These are phyloP conservation scores for Petunia hybrid DNA, from an alignment of 305 asterid genomes.

Conservation along the genomic window DNA sequence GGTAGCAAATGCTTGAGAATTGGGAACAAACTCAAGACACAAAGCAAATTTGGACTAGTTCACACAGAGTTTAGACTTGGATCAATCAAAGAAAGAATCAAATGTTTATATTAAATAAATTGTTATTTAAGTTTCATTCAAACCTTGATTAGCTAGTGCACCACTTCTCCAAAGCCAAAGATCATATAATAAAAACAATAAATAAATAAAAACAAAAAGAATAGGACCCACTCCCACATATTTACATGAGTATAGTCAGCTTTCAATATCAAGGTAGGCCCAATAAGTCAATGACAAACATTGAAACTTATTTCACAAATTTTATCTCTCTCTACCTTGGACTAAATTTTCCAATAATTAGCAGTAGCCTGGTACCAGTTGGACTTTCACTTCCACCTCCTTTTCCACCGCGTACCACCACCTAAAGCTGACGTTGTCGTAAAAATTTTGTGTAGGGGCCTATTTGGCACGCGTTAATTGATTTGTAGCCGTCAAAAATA, in stretches of 20 bases:
- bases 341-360: conserved; percentile 55
- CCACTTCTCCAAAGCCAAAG: conserved; percentile 29
- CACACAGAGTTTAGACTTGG: not conserved
- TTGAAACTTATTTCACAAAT: conserved; percentile 61
- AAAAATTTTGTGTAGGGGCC: too few species aligned
- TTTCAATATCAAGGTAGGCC: conserved; percentile 42
- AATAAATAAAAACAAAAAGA: not conserved
- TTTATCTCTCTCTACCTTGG: conserved; percentile 27
- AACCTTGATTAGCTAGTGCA: not conserved
- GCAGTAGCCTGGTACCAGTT: conserved; percentile 50
- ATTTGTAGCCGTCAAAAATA: too few species aligned
- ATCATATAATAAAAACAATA: not conserved
- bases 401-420: not conserved
- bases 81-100: conserved; percentile 26
- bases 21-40: conserved; percentile 1
- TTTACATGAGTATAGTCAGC: conserved; percentile 36
- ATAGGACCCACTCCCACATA: conserved; percentile 18
- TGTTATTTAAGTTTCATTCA: not conserved
- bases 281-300: conserved; percentile 61
- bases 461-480: too few species aligned
- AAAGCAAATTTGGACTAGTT: not conserved
- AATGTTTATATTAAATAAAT: not conserved
- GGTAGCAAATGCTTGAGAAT: not conserved
- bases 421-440: not conserved
- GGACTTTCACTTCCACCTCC: conserved; percentile 38